A percentile compares a stretch with the other conserved stretches of the same genome.
Conservation (phyloP, 208 protist species). For the Leishmania major region DNA sequence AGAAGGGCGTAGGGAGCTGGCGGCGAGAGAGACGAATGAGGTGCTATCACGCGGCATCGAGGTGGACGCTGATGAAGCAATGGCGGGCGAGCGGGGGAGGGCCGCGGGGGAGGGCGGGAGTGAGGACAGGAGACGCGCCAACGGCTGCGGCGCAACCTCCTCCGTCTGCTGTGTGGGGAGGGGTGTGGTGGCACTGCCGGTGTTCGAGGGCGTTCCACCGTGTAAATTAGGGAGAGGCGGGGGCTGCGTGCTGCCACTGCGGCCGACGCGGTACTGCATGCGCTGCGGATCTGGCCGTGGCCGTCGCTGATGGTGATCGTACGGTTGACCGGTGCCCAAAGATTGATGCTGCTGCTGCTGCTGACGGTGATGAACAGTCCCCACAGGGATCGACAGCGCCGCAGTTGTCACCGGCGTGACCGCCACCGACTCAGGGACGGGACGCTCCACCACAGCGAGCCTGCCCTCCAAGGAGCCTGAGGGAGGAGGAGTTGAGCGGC, state of each 20-base stretch:
- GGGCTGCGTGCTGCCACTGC: slow-evolving; percentile 32
- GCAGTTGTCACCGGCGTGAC: background rate
- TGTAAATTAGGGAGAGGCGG: slow-evolving; percentile 3
- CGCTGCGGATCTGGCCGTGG: slow-evolving; percentile 7
- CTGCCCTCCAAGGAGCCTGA: background rate
- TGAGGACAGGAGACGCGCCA: background rate
- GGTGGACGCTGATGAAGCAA: background rate
- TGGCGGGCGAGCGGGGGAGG: background rate
- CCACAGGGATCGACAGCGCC: background rate
- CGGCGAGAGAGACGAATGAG: slow-evolving; percentile 11
- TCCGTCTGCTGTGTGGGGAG: background rate
- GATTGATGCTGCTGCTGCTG: slow-evolving; percentile 1
- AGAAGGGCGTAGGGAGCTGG: slow-evolving; percentile 26
- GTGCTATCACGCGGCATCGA: slow-evolving; percentile 13
- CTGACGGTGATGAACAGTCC: slow-evolving; percentile 2
- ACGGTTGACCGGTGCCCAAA: background rate
- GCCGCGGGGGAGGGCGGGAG: background rate
- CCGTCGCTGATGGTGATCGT: slow-evolving; percentile 11
- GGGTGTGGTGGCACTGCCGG: background rate
- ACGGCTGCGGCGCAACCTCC: background rate
- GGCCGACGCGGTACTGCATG: slow-evolving; percentile 34
- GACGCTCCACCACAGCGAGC: slow-evolving; percentile 6
- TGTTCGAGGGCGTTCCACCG: background rate
- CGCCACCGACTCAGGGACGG: slow-evolving; percentile 24
- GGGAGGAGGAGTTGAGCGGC: background rate